phyloP scores from a whole-genome alignment of 2,329 filamentous ascomycete genomes.

The Fusarium sp. region DNA sequence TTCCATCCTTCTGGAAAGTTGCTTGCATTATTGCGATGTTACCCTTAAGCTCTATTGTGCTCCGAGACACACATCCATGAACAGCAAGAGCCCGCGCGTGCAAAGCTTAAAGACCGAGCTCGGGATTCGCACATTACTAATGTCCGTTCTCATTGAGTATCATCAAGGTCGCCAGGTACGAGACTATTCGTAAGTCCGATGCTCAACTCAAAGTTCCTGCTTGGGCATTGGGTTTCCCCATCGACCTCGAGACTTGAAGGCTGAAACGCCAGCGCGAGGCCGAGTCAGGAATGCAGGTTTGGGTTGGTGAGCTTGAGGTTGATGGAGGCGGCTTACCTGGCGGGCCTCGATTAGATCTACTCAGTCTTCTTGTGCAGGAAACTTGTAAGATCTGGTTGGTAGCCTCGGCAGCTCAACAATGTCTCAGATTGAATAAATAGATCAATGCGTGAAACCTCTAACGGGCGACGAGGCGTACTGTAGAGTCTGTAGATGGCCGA shows the following conservation, averaged over 20 bases:
- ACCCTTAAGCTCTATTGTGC: too few species aligned
- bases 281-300: conserved; percentile 19
- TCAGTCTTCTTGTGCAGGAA: conserved; percentile 1
- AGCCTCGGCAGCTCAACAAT: not conserved
- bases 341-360: not conserved
- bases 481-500: conserved; percentile 20
- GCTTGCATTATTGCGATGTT: too few species aligned
- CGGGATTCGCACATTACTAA: not conserved
- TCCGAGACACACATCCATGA: not conserved
- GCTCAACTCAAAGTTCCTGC: not conserved
- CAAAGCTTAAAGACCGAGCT: not conserved
- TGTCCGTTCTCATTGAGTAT: not conserved
- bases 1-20: too few species aligned
- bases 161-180: not conserved
- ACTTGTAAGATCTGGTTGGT: not conserved
- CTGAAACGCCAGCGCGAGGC: conserved; percentile 5
- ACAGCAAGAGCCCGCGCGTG: not conserved
- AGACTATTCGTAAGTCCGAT: not conserved
- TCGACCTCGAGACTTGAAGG: not conserved
- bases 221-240: not conserved
- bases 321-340: conserved; percentile 3
- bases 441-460: conserved; percentile 35
- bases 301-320: conserved; percentile 18
- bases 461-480: conserved; percentile 28
- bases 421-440: conserved; percentile 29